A percentile compares a stretch with the other conserved stretches of the same genome.
phyloP scores from a whole-genome alignment of 1,284 basidiomycete species.

The Cutaneotrichosporon spelunceum region DNA sequence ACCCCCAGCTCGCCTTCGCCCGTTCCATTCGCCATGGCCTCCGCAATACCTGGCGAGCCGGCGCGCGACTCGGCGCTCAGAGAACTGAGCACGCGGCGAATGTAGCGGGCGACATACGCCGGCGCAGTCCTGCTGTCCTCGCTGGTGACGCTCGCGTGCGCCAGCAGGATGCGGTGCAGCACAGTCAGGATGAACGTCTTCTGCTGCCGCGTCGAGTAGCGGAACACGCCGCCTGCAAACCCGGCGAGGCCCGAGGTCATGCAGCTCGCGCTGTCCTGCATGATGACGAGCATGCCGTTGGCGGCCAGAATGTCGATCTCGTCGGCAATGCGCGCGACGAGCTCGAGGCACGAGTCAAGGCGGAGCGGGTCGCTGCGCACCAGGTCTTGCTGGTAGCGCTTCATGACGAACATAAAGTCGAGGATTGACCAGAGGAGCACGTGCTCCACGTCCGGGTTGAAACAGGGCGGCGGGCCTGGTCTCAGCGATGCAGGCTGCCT shows the following conservation, averaged over 20 bases:
- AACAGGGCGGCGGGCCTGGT: conserved; percentile 28
- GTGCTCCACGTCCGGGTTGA: conserved; percentile 34
- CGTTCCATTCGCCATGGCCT: background rate
- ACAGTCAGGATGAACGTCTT: conserved; percentile 21
- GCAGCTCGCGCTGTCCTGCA: conserved; percentile 41
- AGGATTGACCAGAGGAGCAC: conserved; percentile 37
- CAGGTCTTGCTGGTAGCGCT: conserved; percentile 31
- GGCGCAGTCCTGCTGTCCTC: conserved; percentile 24
- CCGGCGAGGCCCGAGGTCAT: conserved; percentile 35
- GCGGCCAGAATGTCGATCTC: conserved; percentile 33
- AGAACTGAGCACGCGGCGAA: conserved; percentile 20
- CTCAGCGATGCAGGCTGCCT: no score
- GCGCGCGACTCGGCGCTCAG: conserved; percentile 18
- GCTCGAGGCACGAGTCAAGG: conserved; percentile 32
- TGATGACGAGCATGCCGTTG: conserved; percentile 34
- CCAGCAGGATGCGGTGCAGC: conserved; percentile 24
- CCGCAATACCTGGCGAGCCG: background rate
- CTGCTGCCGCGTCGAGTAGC: conserved; percentile 22
- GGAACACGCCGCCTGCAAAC: conserved; percentile 36
- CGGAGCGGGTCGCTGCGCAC: conserved; percentile 24
- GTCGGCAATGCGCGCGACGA: conserved; percentile 31
- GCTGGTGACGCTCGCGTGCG: conserved; percentile 23
- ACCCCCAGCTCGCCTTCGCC: background rate
- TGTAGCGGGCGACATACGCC: conserved; percentile 26
- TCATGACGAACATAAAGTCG: conserved; percentile 37